These are phyloP conservation scores for Termitomyces bulborhizus DNA, from an alignment of 768 basidiomycete genomes.

Conservation along the genomic window DNA sequence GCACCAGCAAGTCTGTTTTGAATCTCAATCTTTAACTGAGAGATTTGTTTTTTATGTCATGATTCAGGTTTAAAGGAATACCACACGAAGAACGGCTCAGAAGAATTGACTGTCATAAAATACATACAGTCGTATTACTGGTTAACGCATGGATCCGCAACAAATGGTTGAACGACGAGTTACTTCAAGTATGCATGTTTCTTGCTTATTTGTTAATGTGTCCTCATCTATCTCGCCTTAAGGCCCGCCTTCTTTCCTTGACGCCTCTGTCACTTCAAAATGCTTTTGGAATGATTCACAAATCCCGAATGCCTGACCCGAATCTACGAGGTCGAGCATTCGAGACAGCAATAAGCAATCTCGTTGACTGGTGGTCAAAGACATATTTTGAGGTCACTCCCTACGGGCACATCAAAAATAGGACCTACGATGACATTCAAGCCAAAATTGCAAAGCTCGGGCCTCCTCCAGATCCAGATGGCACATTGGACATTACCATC, in stretches of 20 bases:
- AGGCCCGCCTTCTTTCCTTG: constrained; percentile 88
- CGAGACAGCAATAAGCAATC: constrained; percentile 67
- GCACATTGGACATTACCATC: constrained; percentile 31
- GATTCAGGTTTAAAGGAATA: constrained; percentile 40
- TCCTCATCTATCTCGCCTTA: constrained; percentile 5
- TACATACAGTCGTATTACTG: constrained; percentile 81
- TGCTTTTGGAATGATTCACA: constrained; percentile 75
- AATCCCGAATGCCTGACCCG: constrained; percentile 73
- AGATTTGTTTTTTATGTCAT: constrained; percentile 13
- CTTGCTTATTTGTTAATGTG: not conserved
- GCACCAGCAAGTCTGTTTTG: constrained; percentile 39
- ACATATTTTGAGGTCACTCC: constrained; percentile 60
- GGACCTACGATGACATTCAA: constrained; percentile 74
- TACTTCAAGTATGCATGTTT: constrained; percentile 67
- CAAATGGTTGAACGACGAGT: constrained; percentile 72
- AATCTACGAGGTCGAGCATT: constrained; percentile 83
- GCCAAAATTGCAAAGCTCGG: constrained; percentile 28
- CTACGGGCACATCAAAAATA: constrained; percentile 65
- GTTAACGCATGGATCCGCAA: constrained; percentile 74
- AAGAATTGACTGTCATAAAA: constrained; percentile 80
- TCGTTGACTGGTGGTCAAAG: constrained; percentile 81
- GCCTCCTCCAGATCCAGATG: constrained; percentile 21
- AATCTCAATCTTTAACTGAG: not conserved
- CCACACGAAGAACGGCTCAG: constrained; percentile 63
- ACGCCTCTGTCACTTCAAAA: constrained; percentile 78